Conservation (phyloP, 306 rosid genomes). For the Fragaria vesca region DNA sequence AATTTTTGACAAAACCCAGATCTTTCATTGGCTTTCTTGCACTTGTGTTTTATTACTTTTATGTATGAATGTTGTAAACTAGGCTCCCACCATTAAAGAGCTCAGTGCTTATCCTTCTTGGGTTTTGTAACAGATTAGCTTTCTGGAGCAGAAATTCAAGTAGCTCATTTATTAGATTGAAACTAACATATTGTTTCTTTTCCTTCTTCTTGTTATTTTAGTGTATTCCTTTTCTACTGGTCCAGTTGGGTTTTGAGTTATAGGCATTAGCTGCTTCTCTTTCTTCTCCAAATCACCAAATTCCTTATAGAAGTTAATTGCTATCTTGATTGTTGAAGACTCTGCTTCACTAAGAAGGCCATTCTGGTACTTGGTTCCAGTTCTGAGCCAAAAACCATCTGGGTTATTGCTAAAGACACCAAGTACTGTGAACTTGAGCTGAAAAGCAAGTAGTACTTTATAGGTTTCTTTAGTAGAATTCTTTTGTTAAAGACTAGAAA, state of each 20-base stretch:
- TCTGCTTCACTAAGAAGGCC: conserved; percentile 9
- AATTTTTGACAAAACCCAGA: conserved; percentile 14
- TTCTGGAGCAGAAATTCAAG: conserved; percentile 8
- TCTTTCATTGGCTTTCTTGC: conserved; percentile 10
- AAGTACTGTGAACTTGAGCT: conserved; percentile 14
- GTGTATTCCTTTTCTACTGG: not conserved
- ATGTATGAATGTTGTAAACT: not conserved
- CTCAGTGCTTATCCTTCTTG: not conserved
- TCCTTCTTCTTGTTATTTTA: not conserved
- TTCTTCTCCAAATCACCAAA: not conserved
- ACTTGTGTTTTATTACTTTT: not conserved
- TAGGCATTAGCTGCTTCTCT: conserved; percentile 16
- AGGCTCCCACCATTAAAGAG: conserved; percentile 8
- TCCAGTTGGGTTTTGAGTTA: not conserved
- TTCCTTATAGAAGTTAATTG: not conserved
- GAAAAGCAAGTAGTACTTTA: conserved; percentile 4
- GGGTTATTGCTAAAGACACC: conserved; percentile 16
- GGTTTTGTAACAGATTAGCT: conserved; percentile 7
- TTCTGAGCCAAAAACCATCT: conserved; percentile 17
- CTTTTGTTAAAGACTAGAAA: not conserved
- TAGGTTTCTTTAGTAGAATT: not conserved
- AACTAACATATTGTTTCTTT: not conserved
- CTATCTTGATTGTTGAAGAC: conserved; percentile 8
- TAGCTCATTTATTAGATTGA: not conserved
- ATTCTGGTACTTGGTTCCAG: conserved; percentile 11